These are phyloP conservation scores for Gnomoniopsis sp. DNA, from an alignment of 2,329 filamentous ascomycete genomes.

Conservation along the genomic window DNA sequence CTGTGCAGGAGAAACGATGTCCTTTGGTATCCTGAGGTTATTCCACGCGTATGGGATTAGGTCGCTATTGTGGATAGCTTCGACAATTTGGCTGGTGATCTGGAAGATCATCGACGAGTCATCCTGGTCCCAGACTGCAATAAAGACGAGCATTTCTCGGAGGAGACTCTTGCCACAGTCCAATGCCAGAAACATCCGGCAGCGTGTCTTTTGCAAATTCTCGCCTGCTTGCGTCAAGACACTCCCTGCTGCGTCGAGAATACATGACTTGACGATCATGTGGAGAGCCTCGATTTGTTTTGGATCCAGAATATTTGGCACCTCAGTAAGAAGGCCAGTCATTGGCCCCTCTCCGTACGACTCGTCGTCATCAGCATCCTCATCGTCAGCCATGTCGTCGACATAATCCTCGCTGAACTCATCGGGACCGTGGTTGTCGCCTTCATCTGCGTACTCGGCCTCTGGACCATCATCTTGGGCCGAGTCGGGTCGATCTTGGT, in stretches of 20 bases:
- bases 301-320: constrained; percentile 89
- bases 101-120: constrained; percentile 95
- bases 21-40: constrained; percentile 85
- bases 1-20: constrained; percentile 93
- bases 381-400: constrained; percentile 57
- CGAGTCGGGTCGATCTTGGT: constrained; percentile 33
- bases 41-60: constrained; percentile 91
- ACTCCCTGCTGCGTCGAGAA: constrained; percentile 76
- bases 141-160: constrained; percentile 89
- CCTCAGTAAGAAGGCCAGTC: constrained; percentile 84
- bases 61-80: constrained; percentile 84
- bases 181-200: constrained; percentile 82
- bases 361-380: constrained; percentile 70
- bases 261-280: constrained; percentile 96
- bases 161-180: constrained; percentile 88
- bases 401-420: constrained; percentile 33
- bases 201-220: constrained; percentile 86
- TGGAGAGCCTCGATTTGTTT: constrained; percentile 94
- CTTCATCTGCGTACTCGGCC: constrained; percentile 30
- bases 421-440: constrained; percentile 31
- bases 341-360: constrained; percentile 76
- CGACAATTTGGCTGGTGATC: constrained; percentile 92
- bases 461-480: constrained; percentile 34
- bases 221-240: constrained; percentile 64
- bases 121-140: constrained; percentile 93